phyloP scores from a whole-genome alignment of 2,329 filamentous ascomycete species.

The Ciborinia camelliae region DNA sequence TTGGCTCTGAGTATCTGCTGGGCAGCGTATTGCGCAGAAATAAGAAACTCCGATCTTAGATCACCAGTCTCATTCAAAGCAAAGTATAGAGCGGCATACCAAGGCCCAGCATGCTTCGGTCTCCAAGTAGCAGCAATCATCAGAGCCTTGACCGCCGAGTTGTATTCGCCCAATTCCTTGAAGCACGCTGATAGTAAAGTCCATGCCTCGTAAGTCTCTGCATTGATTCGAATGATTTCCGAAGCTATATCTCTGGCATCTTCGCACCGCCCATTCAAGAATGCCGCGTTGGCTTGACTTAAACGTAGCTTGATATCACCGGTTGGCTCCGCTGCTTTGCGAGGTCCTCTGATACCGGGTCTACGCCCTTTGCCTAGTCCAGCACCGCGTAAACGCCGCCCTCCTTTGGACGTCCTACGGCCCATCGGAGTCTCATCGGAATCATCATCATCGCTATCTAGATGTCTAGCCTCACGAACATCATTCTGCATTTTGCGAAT shows the following conservation, averaged over 20 bases:
- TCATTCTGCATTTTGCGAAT: conserved; percentile 41
- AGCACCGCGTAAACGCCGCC: conserved; percentile 12
- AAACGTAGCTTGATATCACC: conserved; percentile 68
- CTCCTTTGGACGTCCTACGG: neutral
- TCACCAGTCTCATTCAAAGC: conserved; percentile 51
- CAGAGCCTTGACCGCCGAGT: conserved; percentile 57
- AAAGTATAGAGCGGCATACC: conserved; percentile 57
- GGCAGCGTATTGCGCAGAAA: conserved; percentile 57
- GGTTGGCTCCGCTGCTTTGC: conserved; percentile 63
- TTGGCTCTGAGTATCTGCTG: conserved; percentile 58
- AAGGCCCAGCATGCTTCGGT: conserved; percentile 57
- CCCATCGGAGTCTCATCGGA: neutral
- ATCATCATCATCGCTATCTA: conserved; percentile 21
- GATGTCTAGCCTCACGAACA: conserved; percentile 26
- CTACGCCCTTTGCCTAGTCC: conserved; percentile 5
- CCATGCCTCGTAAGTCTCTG: conserved; percentile 65
- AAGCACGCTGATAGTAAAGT: conserved; percentile 59
- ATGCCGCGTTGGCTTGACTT: conserved; percentile 64
- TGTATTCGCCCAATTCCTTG: conserved; percentile 55
- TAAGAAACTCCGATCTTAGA: conserved; percentile 45
- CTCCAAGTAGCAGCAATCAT: conserved; percentile 61
- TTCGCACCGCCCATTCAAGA: conserved; percentile 58
- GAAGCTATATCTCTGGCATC: conserved; percentile 56
- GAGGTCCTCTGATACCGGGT: conserved; percentile 39
- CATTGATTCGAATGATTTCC: conserved; percentile 66